Percentiles rank a stretch among this genome's conserved stretches.
Evolutionary conservation across 768 basidiomycete genomes (phyloP).

Genomic region (Ramaria sp.): DNA sequence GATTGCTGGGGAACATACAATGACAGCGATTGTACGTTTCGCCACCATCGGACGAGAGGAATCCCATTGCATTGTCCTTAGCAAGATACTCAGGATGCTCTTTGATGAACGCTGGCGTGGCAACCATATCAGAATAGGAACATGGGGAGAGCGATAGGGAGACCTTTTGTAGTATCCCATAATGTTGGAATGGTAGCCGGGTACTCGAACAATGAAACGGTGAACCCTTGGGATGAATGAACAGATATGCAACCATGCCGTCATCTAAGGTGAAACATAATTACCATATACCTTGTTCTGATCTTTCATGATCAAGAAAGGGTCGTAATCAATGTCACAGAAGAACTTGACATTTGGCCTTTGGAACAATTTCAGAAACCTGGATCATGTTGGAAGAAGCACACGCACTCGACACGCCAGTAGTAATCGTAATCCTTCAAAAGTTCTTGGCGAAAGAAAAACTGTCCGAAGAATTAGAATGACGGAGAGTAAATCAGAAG

Average conservation of each 20-base stretch:
- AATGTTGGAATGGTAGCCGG: slow-evolving; percentile 69
- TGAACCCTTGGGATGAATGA: slow-evolving; percentile 45
- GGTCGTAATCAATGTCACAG: slow-evolving; percentile 71
- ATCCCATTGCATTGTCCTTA: slow-evolving; percentile 57
- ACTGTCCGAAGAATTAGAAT: slow-evolving; percentile 35
- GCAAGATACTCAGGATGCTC: slow-evolving; percentile 51
- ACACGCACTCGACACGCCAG: slow-evolving; percentile 77
- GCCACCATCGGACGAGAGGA: slow-evolving; percentile 60
- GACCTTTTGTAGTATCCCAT: slow-evolving; percentile 67
- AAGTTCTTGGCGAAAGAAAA: slow-evolving; percentile 76
- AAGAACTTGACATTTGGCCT: slow-evolving; percentile 74
- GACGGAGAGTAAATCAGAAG: slow-evolving; percentile 5
- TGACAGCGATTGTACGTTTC: slow-evolving; percentile 48
- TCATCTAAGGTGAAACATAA: too few species aligned
- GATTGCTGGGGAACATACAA: slow-evolving; percentile 20
- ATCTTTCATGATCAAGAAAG: slow-evolving; percentile 72
- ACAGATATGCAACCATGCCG: neutral
- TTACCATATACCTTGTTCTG: slow-evolving; percentile 76
- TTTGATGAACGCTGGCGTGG: slow-evolving; percentile 49
- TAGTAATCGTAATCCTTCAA: slow-evolving; percentile 74
- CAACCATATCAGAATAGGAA: neutral
- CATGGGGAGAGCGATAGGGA: neutral
- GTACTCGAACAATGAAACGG: slow-evolving; percentile 70
- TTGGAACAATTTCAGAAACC: slow-evolving; percentile 9
- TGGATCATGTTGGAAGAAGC: neutral